phyloP scores from a whole-genome alignment of 257 asterid species.

The Buddleja alternifolia region DNA sequence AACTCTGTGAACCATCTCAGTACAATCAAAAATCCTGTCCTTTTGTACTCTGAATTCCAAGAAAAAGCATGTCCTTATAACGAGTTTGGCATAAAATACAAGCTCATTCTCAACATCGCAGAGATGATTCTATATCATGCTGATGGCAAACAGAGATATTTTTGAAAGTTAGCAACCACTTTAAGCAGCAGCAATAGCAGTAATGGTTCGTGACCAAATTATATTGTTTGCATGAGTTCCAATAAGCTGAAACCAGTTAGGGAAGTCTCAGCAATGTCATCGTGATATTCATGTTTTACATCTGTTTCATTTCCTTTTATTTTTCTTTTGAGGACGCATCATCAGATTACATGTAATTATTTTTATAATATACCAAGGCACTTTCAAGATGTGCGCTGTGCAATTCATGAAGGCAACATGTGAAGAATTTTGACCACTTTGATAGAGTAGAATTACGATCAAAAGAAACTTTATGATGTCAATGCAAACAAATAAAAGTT shows the following conservation, averaged over 20 bases:
- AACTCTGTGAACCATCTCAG: constrained; percentile 5
- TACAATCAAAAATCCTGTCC: neutral
- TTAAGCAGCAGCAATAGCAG: constrained; percentile 5
- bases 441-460: neutral
- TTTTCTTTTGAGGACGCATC: neutral
- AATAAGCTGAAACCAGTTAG: constrained; percentile 9
- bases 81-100: neutral
- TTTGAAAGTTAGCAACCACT: constrained; percentile 13
- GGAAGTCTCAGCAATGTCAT: neutral
- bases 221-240: neutral
- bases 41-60: constrained; percentile 3
- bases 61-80: neutral
- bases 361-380: neutral
- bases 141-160: neutral
- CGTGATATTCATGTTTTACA: neutral
- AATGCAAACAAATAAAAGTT: constrained; percentile 8
- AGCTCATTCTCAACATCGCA: constrained; percentile 13
- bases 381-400: constrained; percentile 9
- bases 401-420: constrained; percentile 3
- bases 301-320: neutral
- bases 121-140: neutral
- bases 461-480: constrained; percentile 18
- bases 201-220: constrained; percentile 12
- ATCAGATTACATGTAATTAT: neutral
- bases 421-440: neutral